Evolutionary conservation across 805 yeast genomes (phyloP), one percentile per base, ranked within the genome.

Genomic region (Candida maris): DNA sequence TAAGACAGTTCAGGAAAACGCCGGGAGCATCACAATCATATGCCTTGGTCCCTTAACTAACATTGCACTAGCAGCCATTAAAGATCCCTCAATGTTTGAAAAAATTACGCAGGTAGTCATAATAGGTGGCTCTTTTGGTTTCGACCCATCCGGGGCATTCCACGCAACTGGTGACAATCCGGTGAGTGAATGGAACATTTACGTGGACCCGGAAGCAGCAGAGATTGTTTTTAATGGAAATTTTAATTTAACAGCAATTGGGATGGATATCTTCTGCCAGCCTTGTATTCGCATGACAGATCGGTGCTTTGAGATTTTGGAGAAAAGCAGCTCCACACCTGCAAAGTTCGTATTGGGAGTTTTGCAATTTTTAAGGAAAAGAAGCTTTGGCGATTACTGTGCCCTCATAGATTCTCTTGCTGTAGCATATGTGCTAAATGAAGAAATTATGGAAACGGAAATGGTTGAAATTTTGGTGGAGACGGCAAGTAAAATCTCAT

Each of bases 111-210:
- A 48, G 30, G 54, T 53, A 20, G 44, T 51, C 27, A 50, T 49
- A 21, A 51, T 51, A 30, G 57, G 55, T 15, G 57, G 56, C 6
- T 48, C 55, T 9, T 53, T 45, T 36, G 57, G 57, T 6, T 53
- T 53, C 32, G 39, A 45, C 19, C 47, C 45, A 6, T 44, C 42
- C 13, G 57, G 43, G 26, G 48, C 47, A 6, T 35, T 51, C 15
- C 54, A 51, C 34, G 57, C 56, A n/a, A 53, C 57, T 4, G 57
- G 57, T 14, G 56, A 50, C 33, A 53, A 53, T 32, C 57, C 56
- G 2, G 54, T 51, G 5, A 45, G 51, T 38, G 56, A 53, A 30
- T 53, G 56, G 56, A 53, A 53, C 37, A 40, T 51, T 18, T 51
- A 48, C 26, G 55, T 53, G 12, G 57, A 53, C 28, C 56, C 57